phyloP scores from a whole-genome alignment of 1,284 basidiomycete genomes.

The Malassezia psittaci region DNA sequence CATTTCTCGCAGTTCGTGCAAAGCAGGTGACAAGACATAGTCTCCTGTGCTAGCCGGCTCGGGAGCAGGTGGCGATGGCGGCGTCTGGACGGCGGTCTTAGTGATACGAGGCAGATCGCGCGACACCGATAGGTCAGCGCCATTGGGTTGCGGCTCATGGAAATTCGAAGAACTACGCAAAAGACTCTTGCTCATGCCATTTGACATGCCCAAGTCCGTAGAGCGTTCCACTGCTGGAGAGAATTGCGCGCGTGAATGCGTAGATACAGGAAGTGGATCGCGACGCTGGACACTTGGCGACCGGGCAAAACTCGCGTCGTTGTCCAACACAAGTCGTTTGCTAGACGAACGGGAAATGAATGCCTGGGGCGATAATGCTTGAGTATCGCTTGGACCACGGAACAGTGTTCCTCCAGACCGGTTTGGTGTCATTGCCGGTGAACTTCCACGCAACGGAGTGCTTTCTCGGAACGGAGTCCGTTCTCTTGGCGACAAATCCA shows the following conservation, averaged over 20 bases:
- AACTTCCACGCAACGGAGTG: conserved; percentile 29
- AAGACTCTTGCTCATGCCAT: not conserved
- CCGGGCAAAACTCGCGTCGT: conserved; percentile 25
- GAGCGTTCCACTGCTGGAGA: conserved; percentile 15
- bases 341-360: conserved; percentile 70
- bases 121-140: not conserved
- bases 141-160: not conserved
- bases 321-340: conserved; percentile 81
- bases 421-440: conserved; percentile 13
- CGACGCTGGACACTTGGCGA: conserved; percentile 19
- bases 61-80: conserved; percentile 23
- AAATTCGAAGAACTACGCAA: too few species aligned
- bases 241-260: conserved; percentile 13
- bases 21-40: conserved; percentile 38
- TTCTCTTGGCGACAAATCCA: conserved; percentile 24
- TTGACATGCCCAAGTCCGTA: conserved; percentile 11
- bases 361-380: conserved; percentile 50
- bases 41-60: conserved; percentile 25
- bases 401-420: conserved; percentile 44
- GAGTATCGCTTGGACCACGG: conserved; percentile 55
- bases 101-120: not conserved
- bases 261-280: not conserved
- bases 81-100: conserved; percentile 20
- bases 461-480: conserved; percentile 39
- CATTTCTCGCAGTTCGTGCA: conserved; percentile 30